A percentile compares a stretch with the other conserved stretches of the same genome.
phyloP scores from a whole-genome alignment of 106 monocot genomes.

The Posidonia australis region DNA sequence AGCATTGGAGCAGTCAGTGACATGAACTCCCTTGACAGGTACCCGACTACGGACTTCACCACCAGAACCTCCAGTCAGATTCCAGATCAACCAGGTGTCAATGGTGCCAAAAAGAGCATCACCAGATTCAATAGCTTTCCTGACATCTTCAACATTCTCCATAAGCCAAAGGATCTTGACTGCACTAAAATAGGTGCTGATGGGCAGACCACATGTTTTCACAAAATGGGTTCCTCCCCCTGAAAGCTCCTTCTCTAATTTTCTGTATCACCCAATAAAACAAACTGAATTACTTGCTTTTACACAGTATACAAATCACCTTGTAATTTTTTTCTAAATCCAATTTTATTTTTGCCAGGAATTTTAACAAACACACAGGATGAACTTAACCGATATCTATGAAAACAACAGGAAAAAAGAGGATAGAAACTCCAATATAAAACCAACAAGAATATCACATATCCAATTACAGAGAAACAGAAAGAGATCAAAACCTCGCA shows the following conservation, averaged over 20 bases:
- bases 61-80: constrained; percentile 67
- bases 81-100: constrained; percentile 94
- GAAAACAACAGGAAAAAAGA: neutral
- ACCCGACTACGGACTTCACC: constrained; percentile 12
- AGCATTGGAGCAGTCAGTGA: constrained; percentile 93
- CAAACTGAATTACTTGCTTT: neutral
- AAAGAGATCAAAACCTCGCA: too few species aligned
- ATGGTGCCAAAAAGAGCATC: constrained; percentile 86
- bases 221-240: constrained; percentile 79
- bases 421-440: neutral
- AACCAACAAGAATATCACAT: too few species aligned
- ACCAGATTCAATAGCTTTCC: constrained; percentile 38
- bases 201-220: constrained; percentile 71
- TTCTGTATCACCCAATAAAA: constrained; percentile 33
- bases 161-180: constrained; percentile 83
- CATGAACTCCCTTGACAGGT: constrained; percentile 40
- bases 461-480: too few species aligned
- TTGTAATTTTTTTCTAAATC: too few species aligned
- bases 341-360: too few species aligned
- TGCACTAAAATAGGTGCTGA: constrained; percentile 95
- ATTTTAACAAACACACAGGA: neutral
- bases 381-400: neutral
- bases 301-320: neutral
- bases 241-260: constrained; percentile 57
- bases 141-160: constrained; percentile 63